Percentiles rank a stretch among this genome's conserved stretches.
Evolutionary conservation across 2,329 filamentous ascomycete genomes (phyloP).

Genomic region (Aspergillus tubingensis): DNA sequence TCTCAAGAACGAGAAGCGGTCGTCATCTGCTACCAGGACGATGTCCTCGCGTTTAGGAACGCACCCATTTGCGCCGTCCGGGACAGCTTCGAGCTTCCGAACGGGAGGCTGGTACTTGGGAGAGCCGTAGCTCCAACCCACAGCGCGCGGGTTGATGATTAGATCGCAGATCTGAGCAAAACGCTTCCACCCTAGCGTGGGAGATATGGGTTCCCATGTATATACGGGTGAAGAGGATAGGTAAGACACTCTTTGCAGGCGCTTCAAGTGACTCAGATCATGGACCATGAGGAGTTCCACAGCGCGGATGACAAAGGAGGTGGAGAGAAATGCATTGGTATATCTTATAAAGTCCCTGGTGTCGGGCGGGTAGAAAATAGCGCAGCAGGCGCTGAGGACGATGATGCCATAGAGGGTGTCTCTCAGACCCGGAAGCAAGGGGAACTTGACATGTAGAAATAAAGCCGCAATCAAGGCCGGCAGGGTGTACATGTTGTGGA

Average conservation of each 20-base stretch:
- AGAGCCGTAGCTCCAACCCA: constrained; percentile 20
- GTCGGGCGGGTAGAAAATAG: constrained; percentile 15
- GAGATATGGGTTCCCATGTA: constrained; percentile 15
- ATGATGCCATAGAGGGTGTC: constrained; percentile 6
- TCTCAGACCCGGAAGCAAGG: background rate
- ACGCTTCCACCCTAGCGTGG: constrained; percentile 5
- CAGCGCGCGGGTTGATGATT: constrained; percentile 18
- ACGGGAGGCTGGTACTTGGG: constrained; percentile 13
- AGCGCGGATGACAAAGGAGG: constrained; percentile 16
- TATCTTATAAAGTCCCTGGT: constrained; percentile 13
- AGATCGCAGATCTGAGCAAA: constrained; percentile 16
- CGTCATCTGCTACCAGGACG: background rate
- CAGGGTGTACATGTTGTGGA: constrained; percentile 1
- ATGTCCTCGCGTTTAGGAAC: background rate
- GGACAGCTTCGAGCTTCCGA: background rate
- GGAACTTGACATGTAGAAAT: constrained; percentile 8
- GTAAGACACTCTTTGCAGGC: constrained; percentile 7
- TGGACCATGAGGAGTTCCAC: constrained; percentile 18
- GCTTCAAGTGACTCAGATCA: constrained; percentile 11
- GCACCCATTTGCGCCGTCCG: background rate
- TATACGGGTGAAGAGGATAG: constrained; percentile 10
- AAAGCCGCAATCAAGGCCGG: background rate
- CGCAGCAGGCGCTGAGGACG: constrained; percentile 11
- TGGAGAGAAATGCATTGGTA: constrained; percentile 20
- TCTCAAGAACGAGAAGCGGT: constrained; percentile 7